Evolutionary conservation across 2,329 filamentous ascomycete genomes (phyloP), one percentile per base, ranked within the genome.

Genomic region (Colletotrichum siamense): DNA sequence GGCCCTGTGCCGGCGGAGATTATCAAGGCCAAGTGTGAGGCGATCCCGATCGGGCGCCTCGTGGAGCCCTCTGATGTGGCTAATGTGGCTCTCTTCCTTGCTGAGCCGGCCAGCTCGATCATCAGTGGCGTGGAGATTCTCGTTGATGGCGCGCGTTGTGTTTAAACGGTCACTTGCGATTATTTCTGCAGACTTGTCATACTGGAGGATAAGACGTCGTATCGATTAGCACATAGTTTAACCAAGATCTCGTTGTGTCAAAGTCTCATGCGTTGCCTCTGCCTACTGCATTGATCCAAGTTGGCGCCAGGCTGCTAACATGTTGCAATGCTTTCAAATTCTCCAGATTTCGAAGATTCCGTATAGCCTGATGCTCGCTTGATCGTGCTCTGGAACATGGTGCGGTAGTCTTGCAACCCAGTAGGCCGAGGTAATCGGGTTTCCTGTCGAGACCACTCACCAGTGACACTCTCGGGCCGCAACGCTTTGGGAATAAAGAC

Each of bases 361-460:
- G 1, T 6, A 18, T 16, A 10, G 1, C 2, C 0, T 10, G 13
- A 28, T 59, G 15, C 26, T 10, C 2, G 6, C 8, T 28, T 59
- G 15, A 6, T 6, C 3, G 24, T 26, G 0, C 0, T 0, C 15
- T 28, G 55, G 55, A 28, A 28, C 3, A 2, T 1, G 1, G 6
- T 59, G 55, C 15, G 24, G 24, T 15, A 59, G 3, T 3, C 55
- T 28, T 28, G 15, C 7, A 2, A 0, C 55, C 15, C 55, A 10
- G 8, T 6, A 0, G 55, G 55, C 55, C 10, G 55, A 59, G 55
- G 22, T 26, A 6, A 18, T 3, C 4, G 7, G 15, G 52, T 8
- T 57, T 13, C 2, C 8, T 59, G 24, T 18, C 55, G 5, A 15
- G 1, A 26, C 22, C 24, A 8, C 55, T 9, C 26, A 18, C 15